phyloP scores from a whole-genome alignment of 2,329 filamentous ascomycete genomes.

The Lasiodiplodia citricola region DNA sequence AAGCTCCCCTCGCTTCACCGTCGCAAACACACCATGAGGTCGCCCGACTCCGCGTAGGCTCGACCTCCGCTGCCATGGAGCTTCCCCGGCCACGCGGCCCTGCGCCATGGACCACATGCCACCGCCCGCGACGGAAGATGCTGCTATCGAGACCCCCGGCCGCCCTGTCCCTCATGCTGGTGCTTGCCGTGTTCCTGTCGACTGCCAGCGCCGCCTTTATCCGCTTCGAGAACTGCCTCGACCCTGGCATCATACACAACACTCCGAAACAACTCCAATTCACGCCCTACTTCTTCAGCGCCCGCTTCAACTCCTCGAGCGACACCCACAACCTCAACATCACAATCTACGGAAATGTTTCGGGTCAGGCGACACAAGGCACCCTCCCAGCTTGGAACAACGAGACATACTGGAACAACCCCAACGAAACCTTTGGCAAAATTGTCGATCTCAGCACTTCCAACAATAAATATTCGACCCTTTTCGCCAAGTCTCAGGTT shows the following conservation, averaged over 20 bases:
- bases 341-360: constrained; percentile 90
- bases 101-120: constrained; percentile 7
- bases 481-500: constrained; percentile 73
- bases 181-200: neutral
- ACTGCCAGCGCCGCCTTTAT: constrained; percentile 61
- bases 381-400: constrained; percentile 65
- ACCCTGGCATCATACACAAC: constrained; percentile 62
- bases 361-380: constrained; percentile 67
- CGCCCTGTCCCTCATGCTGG: constrained; percentile 8
- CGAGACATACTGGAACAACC: constrained; percentile 65
- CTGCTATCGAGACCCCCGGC: neutral
- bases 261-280: constrained; percentile 75
- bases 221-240: constrained; percentile 83
- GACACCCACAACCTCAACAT: constrained; percentile 71
- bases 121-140: constrained; percentile 22
- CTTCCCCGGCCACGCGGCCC: constrained; percentile 12
- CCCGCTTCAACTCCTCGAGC: constrained; percentile 69
- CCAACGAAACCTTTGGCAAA: constrained; percentile 71
- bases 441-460: constrained; percentile 69
- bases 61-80: constrained; percentile 22
- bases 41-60: constrained; percentile 9
- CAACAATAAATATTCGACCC: constrained; percentile 70
- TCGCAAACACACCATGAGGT: constrained; percentile 17
- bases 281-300: constrained; percentile 75
- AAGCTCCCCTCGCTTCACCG: constrained; percentile 15